Conservation (phyloP, 108 stramenopile genomes). For the Cylindrotheca fusiformis region DNA sequence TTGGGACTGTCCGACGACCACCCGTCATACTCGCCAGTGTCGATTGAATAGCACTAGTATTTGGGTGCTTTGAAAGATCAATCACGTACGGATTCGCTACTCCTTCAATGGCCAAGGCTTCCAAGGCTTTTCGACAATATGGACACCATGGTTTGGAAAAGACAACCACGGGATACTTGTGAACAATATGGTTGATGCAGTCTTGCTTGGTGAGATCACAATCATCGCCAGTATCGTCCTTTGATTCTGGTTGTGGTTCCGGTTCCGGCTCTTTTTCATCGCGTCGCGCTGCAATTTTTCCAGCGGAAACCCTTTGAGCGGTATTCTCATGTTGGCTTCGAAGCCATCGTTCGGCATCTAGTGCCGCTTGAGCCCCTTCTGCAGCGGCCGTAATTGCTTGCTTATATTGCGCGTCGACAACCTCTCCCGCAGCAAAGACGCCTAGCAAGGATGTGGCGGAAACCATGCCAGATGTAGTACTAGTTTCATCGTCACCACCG, state of each 20-base stretch:
- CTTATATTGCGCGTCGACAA: conserved; percentile 80
- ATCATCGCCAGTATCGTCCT: not conserved
- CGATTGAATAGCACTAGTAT: conserved; percentile 51
- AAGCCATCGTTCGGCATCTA: conserved; percentile 92
- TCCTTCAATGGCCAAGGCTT: conserved; percentile 48
- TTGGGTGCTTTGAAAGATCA: conserved; percentile 43
- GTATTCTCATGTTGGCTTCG: conserved; percentile 44
- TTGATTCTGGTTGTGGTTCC: not conserved
- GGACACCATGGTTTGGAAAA: conserved; percentile 62
- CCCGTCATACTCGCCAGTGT: conserved; percentile 70
- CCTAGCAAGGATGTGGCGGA: conserved; percentile 68
- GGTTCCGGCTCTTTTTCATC: not conserved
- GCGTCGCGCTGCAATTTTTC: not conserved
- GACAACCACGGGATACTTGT: conserved; percentile 60
- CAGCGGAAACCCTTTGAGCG: not conserved
- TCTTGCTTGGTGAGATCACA: conserved; percentile 52
- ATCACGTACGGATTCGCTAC: conserved; percentile 36
- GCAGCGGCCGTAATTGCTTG: conserved; percentile 91
- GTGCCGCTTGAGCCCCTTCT: conserved; percentile 84
- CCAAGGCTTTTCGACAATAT: conserved; percentile 65
- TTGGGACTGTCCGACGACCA: conserved; percentile 87
- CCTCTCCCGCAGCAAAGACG: conserved; percentile 91
- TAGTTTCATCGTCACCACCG: not conserved
- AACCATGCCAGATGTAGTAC: conserved; percentile 15
- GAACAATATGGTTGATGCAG: conserved; percentile 52